A percentile compares a stretch with the other conserved stretches of the same genome.
These are phyloP conservation scores for Ophiostoma himal-ulmi DNA, from an alignment of 2,329 filamentous ascomycete species.

Conservation along the genomic window DNA sequence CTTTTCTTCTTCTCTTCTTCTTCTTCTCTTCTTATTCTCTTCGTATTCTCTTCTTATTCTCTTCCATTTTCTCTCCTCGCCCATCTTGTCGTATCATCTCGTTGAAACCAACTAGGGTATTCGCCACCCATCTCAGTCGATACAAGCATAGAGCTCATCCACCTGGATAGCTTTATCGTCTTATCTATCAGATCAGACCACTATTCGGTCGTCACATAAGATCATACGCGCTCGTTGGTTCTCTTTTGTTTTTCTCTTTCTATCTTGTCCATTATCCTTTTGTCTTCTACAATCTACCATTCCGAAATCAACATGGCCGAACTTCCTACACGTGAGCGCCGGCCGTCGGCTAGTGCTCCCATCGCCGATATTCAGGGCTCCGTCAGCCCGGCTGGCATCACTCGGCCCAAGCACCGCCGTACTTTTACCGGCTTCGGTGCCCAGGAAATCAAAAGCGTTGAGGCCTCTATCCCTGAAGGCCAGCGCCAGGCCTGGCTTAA, in stretches of 20 bases:
- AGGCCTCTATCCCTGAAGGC: slow-evolving; percentile 82
- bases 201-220: background rate
- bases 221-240: background rate
- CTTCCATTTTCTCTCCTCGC: background rate
- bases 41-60: background rate
- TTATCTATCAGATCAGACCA: slow-evolving; percentile 10
- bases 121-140: background rate
- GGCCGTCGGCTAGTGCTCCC: slow-evolving; percentile 73
- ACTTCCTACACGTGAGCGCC: slow-evolving; percentile 62
- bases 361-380: slow-evolving; percentile 81
- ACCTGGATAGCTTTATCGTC: slow-evolving; percentile 10
- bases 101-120: background rate
- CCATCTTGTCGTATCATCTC: background rate
- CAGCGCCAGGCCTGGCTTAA: slow-evolving; percentile 75
- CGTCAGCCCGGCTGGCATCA: slow-evolving; percentile 77
- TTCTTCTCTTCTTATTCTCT: background rate
- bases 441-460: slow-evolving; percentile 85
- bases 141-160: background rate
- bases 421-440: slow-evolving; percentile 93
- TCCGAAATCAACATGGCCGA: slow-evolving; percentile 19
- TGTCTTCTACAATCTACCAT: background rate
- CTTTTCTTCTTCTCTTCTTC: background rate
- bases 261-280: background rate
- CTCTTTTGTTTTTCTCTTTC: background rate
- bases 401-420: slow-evolving; percentile 89